Evolutionary conservation across 2,329 filamentous ascomycete genomes (phyloP), one percentile per base, ranked within the genome.

Genomic region (Huntiella omanensis): DNA sequence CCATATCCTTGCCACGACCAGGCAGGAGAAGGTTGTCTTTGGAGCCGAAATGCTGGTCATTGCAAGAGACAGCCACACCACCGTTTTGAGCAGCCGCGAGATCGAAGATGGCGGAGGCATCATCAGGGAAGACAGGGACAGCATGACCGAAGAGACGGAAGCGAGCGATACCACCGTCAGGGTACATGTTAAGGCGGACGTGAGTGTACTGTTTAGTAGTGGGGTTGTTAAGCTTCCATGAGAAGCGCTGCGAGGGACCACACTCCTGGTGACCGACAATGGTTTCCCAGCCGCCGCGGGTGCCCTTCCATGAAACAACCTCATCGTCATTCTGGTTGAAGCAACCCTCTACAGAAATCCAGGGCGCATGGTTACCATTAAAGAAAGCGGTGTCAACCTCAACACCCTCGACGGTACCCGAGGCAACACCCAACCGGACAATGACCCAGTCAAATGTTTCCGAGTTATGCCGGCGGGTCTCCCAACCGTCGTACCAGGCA

Each of bases 341-440:
- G 58, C 75, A 76, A 40, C 80, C 83, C 59, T 88, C 77, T 13
- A 91, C 79, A 0, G 77, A 83, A 55, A 87, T 75, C 52, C 77
- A 79, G 1, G 83, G 83, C 5, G 83, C 83, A 57, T 88, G 79
- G 63, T 88, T 88, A 50, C 83, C 83, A 50, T 72, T 77, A 68
- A 88, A 91, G 65, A 78, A 83, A 43, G 80, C 75, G 2, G 83
- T 88, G 62, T 88, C 82, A 52, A 88, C 70, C 62, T 88, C 83
- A 41, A 87, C 66, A 12, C 83, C 83, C 50, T 73, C 70, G 22
- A 88, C 72, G 12, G 69, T 78, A 40, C 82, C 83, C 1, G 77
- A 83, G 7, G 80, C 72, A 34, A 81, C 77, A 41, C 77, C 77
- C 4, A 81, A 66, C 47, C 75, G 70, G 51, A 80, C 69, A 50